Evolutionary conservation across 371 early-diverging fungal species (phyloP).

Genomic region (Rhizopus stolonifer): DNA sequence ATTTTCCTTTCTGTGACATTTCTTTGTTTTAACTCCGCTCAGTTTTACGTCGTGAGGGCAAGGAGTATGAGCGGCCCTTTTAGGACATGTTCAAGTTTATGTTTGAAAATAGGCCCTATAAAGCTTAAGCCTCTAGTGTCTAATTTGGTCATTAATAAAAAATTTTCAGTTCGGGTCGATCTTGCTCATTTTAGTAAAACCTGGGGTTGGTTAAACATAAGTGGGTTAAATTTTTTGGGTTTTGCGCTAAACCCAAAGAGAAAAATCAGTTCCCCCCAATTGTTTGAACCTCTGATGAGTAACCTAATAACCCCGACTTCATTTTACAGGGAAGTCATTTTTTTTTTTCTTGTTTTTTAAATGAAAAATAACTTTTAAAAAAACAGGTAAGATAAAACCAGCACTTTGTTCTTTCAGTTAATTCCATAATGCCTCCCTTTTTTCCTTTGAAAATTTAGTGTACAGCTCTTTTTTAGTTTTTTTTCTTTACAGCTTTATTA

Average conservation of each 20-base stretch:
- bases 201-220: too few relatives aligned
- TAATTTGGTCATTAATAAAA: too few relatives aligned
- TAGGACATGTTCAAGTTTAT: too few relatives aligned
- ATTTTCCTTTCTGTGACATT: constrained; percentile 1
- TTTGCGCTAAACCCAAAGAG: too few relatives aligned
- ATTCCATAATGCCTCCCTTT: neutral
- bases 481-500: constrained; percentile 2
- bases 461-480: neutral
- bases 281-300: neutral
- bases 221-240: too few relatives aligned
- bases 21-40: neutral
- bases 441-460: neutral
- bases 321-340: neutral
- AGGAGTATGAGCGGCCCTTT: too few relatives aligned
- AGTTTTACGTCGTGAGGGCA: too few relatives aligned
- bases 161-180: too few relatives aligned
- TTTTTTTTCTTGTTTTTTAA: neutral
- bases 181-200: too few relatives aligned
- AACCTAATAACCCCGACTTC: neutral
- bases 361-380: constrained; percentile 1
- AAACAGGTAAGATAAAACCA: neutral
- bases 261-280: too few relatives aligned
- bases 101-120: too few relatives aligned
- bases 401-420: neutral
- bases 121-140: too few relatives aligned